Base-by-base conservation (phyloP, 257 asterid species). In the Solanum chiquidenum region DNA sequence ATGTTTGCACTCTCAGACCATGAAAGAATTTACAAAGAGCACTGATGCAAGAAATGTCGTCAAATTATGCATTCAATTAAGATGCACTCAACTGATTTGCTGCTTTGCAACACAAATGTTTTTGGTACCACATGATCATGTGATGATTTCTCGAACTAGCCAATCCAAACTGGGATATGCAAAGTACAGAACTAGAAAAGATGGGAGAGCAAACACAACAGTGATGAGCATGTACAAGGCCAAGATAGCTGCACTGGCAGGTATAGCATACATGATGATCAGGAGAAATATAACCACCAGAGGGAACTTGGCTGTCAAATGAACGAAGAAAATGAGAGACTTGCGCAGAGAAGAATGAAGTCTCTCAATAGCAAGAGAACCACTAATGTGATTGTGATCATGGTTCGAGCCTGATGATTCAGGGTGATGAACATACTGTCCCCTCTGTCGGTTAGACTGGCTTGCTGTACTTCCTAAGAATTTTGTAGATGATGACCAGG, bases 141-240 rank as follows among this genome's bases (percentile, higher is more conserved):
- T 87, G 88, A 94, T 90, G 83, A 96, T 96, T 93, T 96, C 99
- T 92, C 98, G 90, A 88, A 95, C 94, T 40, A 96, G 93, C 99
- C 99, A 96, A 92, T 94, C 98, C 97, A 96, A 90, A 91, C 96
- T 93, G 5, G 99, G 99, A 91, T 96, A 95, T 9, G 99, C 96
- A 72, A 96, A 96, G 92, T 95, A 96, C 89, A 96, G 94, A 87
- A 96, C 90, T 89, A 94, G 94, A 91, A 95, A 93, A 5, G 98
- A 96, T 4, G 98, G 98, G 68, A 95, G 93, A 60, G 98, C 98
- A 80, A 96, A 96, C 85, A 94, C 62, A 69, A 96, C 76, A 8
- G 98, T 95, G 80, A 96, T 90, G 92, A 96, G 91, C 76, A 93
- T 87, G 93, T 95, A 95, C 93, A 94, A 84, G 87, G 96, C 98